Base-by-base conservation (phyloP, 768 basidiomycete genomes). In the Suillus spraguei region DNA sequence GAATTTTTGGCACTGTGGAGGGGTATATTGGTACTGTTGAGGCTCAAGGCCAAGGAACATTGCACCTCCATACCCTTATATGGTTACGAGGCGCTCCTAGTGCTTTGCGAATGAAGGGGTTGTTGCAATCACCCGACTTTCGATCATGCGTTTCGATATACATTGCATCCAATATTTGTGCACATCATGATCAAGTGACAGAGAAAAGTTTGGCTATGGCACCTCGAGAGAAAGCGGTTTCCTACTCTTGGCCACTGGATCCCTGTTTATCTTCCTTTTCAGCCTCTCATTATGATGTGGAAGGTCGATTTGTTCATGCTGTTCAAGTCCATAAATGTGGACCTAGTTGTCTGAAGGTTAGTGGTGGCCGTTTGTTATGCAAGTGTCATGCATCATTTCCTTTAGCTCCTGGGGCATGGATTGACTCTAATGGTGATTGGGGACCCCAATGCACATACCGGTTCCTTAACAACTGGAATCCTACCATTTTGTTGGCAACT, bases 91-190 rank as follows among this genome's bases (percentile, higher is more conserved):
- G 20, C 1, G 20, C 44, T 4, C 20, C n/a, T 1, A n/a, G n/a
- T 7, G 8, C 44, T 10, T 0, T n/a, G 0, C 0, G 11, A 4
- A 44, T 20, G 42, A 44, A 39, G 39, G 14, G 0, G 0, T 5
- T 5, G 16, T 39, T 39, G 39, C 41, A 41, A 41, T 17, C 41
- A 17, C 2, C 16, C 1, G 41, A 17, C 2, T 41, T 41, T 17
- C 5, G 41, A 17, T 6, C 41, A 1, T 5, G 41, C 2, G 3
- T 41, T 7, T 3, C 14, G 1, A 5, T 17, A 1, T 41, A 17
- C 5, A 41, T 41, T 16, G 5, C 16, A 0, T 42, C 41, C 13
- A 42, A 42, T 20, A 42, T 46, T 2, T 5, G n/a, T 11, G 44
- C 7, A 0, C 44, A 46, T 5, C 44, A 46, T 5, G 10, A n/a